Base-by-base conservation (phyloP, 1,139 yeast species). In the Pneumocystis murina region DNA sequence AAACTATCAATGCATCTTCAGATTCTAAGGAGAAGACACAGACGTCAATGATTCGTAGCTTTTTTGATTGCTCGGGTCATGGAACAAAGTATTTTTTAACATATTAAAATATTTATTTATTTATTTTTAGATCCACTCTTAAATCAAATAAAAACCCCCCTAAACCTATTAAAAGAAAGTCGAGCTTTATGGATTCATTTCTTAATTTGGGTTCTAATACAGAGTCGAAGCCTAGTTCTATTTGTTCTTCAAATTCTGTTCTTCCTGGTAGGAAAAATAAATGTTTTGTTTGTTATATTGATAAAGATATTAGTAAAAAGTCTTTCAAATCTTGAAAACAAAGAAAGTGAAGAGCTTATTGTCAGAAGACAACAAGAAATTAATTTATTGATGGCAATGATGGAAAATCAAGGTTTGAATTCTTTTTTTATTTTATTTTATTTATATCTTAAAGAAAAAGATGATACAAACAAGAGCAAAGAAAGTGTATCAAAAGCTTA, bases 361-460 rank as follows among this genome's bases (percentile, higher is more conserved):
- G 20, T 38, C 8, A 58, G 30, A 12, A 40, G 43, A 40, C 60
- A 58, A 16, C 7, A 58, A 58, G 60, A 58, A 30, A 48, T 48
- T 12, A 28, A 48, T 48, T 28, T 24, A 12, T 48, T 48, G 12
- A 10, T 12, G 6, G 28, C 2, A 12, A 58, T 38, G 39, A 38
- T 58, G 38, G 48, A 24, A 36, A 38, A 43, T 17, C 65, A 61
- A 63, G 58, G 33, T 59, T 62, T 24, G n/a, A 59, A 41, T 54
- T 62, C 61, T 39, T 30, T 58, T 39, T 59, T 59, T 43, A 60
- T n/a, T 58, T 64, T 55, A 61, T 67, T 41, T 61, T 57, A 61
- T 61, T 64, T 55, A 38, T 30, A 40, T 57, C 63, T 62, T 17
- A 64, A 59, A 12, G 60, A 30, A 36, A 41, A 54, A 38, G 55